Evolutionary conservation across 345 rosid species (phyloP).

Genomic region (Sapria himalayana): DNA sequence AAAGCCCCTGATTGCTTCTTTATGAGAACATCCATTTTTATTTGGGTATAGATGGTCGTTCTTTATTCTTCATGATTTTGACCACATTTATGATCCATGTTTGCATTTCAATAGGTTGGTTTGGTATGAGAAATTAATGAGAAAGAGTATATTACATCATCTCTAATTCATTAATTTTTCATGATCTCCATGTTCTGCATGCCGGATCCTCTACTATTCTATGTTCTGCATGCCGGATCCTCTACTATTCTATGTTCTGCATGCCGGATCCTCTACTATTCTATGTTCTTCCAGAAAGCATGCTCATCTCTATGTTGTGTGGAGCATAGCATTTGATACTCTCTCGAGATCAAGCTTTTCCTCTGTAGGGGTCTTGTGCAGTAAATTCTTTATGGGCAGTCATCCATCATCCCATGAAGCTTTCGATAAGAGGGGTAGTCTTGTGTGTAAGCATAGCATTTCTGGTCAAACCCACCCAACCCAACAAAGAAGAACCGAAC

Average conservation of each 20-base stretch:
- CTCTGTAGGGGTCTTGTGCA: slow-evolving; percentile 2
- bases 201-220: background rate
- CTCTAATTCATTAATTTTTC: slow-evolving; percentile 10
- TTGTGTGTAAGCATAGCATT: slow-evolving; percentile 5
- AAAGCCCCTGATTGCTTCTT: background rate
- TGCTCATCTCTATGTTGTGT: no score
- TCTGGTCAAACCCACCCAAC: background rate
- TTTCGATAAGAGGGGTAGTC: slow-evolving; percentile 3
- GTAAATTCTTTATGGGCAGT: slow-evolving; percentile 7
- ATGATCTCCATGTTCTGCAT: slow-evolving; percentile 7
- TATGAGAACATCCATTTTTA: background rate
- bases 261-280: background rate
- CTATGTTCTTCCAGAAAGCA: slow-evolving; percentile 1
- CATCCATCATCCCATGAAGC: background rate
- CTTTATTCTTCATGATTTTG: slow-evolving; percentile 3
- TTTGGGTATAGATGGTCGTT: background rate
- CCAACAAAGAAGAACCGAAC: no score
- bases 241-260: slow-evolving; percentile 7
- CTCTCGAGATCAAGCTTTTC: slow-evolving; percentile 1
- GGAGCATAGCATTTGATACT: no score
- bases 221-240: background rate
- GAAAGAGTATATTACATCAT: slow-evolving; percentile 6
- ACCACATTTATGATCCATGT: slow-evolving; percentile 5
- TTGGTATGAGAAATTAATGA: slow-evolving; percentile 10
- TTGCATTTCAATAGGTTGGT: slow-evolving; percentile 2